Percentiles rank a stretch among this genome's conserved stretches.
Evolutionary conservation across 345 rosid species (phyloP).

Genomic region (Eutrema heterophyllum): DNA sequence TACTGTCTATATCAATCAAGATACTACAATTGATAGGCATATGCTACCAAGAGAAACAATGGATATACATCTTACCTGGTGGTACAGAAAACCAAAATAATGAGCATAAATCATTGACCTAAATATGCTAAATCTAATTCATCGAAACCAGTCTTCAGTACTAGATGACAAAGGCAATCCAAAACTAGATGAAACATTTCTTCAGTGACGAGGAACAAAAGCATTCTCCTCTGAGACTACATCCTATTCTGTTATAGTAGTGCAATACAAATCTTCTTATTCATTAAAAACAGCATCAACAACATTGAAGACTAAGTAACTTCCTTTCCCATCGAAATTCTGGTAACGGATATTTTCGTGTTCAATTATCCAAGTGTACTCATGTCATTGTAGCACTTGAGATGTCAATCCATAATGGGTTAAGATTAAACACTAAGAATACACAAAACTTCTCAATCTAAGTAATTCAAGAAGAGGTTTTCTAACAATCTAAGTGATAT

Average conservation of each 20-base stretch:
- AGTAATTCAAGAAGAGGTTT: too few species aligned
- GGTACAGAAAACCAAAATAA: slow-evolving; percentile 58
- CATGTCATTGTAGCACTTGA: too few species aligned
- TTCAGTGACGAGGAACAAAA: not conserved
- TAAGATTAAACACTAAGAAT: too few species aligned
- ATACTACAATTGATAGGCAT: not conserved
- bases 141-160: not conserved
- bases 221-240: not conserved
- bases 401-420: too few species aligned
- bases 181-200: not conserved
- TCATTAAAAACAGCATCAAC: slow-evolving; percentile 73
- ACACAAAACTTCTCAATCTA: too few species aligned
- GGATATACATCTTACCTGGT: slow-evolving; percentile 52
- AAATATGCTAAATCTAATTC: not conserved
- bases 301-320: slow-evolving; percentile 89
- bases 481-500: too few species aligned
- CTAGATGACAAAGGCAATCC: not conserved
- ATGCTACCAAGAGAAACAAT: not conserved
- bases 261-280: not conserved
- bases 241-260: not conserved
- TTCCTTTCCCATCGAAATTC: slow-evolving; percentile 97
- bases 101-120: not conserved
- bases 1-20: not conserved
- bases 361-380: too few species aligned
- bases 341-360: too few species aligned